These are phyloP conservation scores for Solanum corneliomulleri DNA, from an alignment of 257 asterid species.

Conservation along the genomic window DNA sequence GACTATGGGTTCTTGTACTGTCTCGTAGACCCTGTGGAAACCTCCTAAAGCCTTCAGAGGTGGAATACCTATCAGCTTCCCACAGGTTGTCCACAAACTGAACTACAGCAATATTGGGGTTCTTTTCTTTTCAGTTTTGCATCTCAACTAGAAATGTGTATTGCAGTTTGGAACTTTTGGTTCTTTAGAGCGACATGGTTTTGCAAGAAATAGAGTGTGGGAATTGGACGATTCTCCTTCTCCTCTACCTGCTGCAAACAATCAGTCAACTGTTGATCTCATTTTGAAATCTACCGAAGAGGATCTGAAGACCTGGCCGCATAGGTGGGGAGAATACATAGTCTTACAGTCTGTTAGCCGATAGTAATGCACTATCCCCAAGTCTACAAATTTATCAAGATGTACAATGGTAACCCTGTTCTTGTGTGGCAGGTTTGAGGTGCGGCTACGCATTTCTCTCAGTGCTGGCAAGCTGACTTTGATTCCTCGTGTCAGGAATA, in stretches of 20 bases:
- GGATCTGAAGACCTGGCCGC: conserved; percentile 75
- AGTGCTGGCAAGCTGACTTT: conserved; percentile 53
- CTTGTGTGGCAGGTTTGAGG: conserved; percentile 52
- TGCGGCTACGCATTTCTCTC: conserved; percentile 61
- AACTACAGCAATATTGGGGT: background rate
- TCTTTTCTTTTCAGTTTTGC: background rate
- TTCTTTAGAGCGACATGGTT: conserved; percentile 73
- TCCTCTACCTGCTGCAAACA: conserved; percentile 53
- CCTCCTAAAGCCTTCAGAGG: conserved; percentile 56
- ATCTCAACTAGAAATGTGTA: conserved; percentile 10
- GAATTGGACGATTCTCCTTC: conserved; percentile 57
- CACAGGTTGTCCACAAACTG: conserved; percentile 43
- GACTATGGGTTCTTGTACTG: conserved; percentile 1
- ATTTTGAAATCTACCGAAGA: conserved; percentile 69
- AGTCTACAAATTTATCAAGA: background rate
- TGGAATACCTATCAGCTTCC: conserved; percentile 57
- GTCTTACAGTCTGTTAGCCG: background rate
- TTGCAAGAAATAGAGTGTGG: conserved; percentile 73
- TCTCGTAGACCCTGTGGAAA: conserved; percentile 43
- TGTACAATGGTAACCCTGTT: background rate
- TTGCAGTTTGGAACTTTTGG: conserved; percentile 49
- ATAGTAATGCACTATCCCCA: background rate
- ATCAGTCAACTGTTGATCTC: conserved; percentile 61
- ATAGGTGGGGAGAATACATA: conserved; percentile 28
- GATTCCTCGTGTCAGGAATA: conserved; percentile 68